Evolutionary conservation across 345 rosid species (phyloP), one percentile per base, ranked within the genome.

Genomic region (Eucalyptus virginea): DNA sequence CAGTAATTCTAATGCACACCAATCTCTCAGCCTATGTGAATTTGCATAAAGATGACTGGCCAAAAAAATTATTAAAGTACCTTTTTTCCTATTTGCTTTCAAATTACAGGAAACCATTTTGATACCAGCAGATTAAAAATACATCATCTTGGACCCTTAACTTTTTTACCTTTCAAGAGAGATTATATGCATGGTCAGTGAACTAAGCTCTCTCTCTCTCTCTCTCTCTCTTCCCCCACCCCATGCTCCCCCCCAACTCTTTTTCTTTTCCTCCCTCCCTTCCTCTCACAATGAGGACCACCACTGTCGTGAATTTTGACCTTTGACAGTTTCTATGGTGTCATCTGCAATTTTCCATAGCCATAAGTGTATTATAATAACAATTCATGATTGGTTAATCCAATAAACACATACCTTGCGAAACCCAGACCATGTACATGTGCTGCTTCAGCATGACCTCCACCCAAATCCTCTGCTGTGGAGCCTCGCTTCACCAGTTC

Each of bases 381-480:
- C 44, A 32, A 44, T 45, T 69, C 40, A 19, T 32, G 50, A 54
- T 9, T 62, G 44, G 69, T 44, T 17, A 18, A 44, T 65, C 28
- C 81, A 62, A 23, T 54, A 37, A 62, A 28, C 9, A 90, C 56
- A 48, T 94, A 97, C 99, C 93, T 98, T 86, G 99, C 90, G 90
- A 94, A 97, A 89, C 99, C 99, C 90, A 98, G 92, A 88, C 99
- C 99, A 83, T 96, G 92, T 72, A 98, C 98, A 91, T 92, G 94
- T 32, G 98, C 96, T 37, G 98, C 98, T 88, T 97, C 99, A 52
- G 98, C 95, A 89, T 97, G 97, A 87, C 99, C 99, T 40, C 94
- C 97, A 80, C 99, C 99, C 92, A 98, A 88, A 92, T 98, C 99
- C 93, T 98, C 99, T 44, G 97, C 99, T 49, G 99, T 98, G 6